phyloP scores from a whole-genome alignment of 1,139 yeast genomes.

The Debaryomyces singareniensis region DNA sequence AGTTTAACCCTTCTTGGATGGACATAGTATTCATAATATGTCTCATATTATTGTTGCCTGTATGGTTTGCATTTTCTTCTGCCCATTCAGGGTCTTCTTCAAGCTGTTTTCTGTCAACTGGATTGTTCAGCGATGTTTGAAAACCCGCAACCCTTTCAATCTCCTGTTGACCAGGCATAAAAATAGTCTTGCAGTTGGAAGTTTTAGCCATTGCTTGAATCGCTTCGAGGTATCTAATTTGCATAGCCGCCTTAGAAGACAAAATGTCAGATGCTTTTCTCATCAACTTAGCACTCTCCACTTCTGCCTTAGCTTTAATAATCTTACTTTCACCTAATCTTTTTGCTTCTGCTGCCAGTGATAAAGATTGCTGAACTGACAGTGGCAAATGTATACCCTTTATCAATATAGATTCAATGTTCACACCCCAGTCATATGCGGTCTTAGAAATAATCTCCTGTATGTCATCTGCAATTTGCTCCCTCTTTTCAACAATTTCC shows the following conservation, averaged over 20 bases:
- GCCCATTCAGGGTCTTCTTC: conserved; percentile 19
- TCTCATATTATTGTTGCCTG: conserved; percentile 8
- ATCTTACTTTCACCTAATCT: conserved; percentile 76
- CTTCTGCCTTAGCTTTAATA: conserved; percentile 72
- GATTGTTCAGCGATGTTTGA: conserved; percentile 4
- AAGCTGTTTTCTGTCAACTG: conserved; percentile 2
- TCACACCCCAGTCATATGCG: conserved; percentile 69
- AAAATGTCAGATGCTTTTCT: conserved; percentile 74
- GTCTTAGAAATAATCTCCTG: conserved; percentile 58
- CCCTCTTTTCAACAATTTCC: conserved; percentile 71
- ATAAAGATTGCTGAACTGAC: conserved; percentile 54
- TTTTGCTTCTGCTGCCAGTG: conserved; percentile 74
- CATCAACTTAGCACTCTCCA: conserved; percentile 71
- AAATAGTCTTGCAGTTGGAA: conserved; percentile 61
- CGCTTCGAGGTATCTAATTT: conserved; percentile 74
- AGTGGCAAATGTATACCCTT: conserved; percentile 58
- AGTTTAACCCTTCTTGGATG: conserved; percentile 26
- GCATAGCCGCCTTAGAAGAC: conserved; percentile 75
- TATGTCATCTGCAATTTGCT: conserved; percentile 63
- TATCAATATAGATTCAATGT: conserved; percentile 61
- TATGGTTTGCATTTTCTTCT: conserved; percentile 4
- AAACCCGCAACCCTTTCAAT: conserved; percentile 29
- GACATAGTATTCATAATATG: conserved; percentile 20
- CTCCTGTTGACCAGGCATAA: conserved; percentile 57
- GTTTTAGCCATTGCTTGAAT: conserved; percentile 67